Percentiles rank a stretch among this genome's conserved stretches.
These are phyloP conservation scores for Globisporangium sylvaticum DNA, from an alignment of 352 stramenopile species.

Conservation along the genomic window DNA sequence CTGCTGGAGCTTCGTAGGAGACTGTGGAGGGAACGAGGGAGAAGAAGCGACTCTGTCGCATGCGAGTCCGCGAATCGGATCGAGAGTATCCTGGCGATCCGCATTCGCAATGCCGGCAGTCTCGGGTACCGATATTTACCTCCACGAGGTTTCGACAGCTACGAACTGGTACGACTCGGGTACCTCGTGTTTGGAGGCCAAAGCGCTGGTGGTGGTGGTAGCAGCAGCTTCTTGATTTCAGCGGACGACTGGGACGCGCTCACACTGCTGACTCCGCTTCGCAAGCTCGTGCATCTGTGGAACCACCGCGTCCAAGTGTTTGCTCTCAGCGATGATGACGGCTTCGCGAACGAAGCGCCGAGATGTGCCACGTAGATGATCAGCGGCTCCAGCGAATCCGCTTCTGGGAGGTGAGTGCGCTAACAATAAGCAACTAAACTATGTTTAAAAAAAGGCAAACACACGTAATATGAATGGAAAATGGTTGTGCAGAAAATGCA, in stretches of 20 bases:
- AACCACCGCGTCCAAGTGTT: conserved; percentile 1
- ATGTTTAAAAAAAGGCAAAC: neutral
- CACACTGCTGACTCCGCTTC: neutral
- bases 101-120: neutral
- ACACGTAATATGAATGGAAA: neutral
- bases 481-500: neutral
- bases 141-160: conserved; percentile 7
- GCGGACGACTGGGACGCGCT: conserved; percentile 12
- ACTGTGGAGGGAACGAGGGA: neutral
- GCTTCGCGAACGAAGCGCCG: neutral
- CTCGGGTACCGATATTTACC: neutral
- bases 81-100: neutral
- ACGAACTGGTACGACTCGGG: conserved; percentile 12
- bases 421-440: neutral
- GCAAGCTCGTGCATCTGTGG: neutral
- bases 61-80: neutral
- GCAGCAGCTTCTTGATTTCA: conserved; percentile 13
- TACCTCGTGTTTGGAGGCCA: conserved; percentile 20
- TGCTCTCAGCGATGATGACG: neutral
- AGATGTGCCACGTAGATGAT: neutral
- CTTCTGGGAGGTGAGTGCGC: neutral
- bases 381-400: neutral
- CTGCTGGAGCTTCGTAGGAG: neutral
- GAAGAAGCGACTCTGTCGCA: neutral
- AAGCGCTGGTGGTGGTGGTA: neutral